Conservation (phyloP, 2,329 filamentous ascomycete species). For the Talaromyces sp. region DNA sequence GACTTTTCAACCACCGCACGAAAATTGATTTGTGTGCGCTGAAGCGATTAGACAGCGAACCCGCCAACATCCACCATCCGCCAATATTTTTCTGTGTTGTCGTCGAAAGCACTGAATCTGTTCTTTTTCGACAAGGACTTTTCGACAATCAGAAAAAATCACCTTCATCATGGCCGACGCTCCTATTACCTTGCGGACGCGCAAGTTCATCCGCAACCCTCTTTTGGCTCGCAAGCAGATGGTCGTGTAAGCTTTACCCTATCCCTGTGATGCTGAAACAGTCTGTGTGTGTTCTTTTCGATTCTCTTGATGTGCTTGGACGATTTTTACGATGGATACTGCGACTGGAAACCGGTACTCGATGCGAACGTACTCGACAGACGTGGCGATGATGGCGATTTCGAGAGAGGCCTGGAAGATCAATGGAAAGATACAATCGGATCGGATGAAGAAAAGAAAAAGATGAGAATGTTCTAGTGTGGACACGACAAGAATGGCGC, state of each 20-base stretch:
- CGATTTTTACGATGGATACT: conserved; percentile 2
- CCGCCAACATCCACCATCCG: conserved; percentile 26
- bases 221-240: conserved; percentile 99
- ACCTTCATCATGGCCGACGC: conserved; percentile 78
- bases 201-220: conserved; percentile 99
- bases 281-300: conserved; percentile 9
- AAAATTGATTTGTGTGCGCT: conserved; percentile 25
- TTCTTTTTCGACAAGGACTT: conserved; percentile 17
- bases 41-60: conserved; percentile 5
- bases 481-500: neutral
- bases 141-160: conserved; percentile 23
- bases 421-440: neutral
- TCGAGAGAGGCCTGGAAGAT: neutral
- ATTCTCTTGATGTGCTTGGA: conserved; percentile 24
- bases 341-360: neutral
- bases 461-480: neutral
- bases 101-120: conserved; percentile 3
- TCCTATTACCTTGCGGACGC: conserved; percentile 84
- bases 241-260: conserved; percentile 77
- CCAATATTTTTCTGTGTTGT: conserved; percentile 17
- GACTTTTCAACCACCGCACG: conserved; percentile 33
- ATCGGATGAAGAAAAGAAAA: neutral
- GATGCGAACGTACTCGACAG: neutral
- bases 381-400: neutral
- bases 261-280: neutral